Base-by-base conservation (phyloP, 495 filamentous ascomycete genomes). In the Talaromyces borbonicus region DNA sequence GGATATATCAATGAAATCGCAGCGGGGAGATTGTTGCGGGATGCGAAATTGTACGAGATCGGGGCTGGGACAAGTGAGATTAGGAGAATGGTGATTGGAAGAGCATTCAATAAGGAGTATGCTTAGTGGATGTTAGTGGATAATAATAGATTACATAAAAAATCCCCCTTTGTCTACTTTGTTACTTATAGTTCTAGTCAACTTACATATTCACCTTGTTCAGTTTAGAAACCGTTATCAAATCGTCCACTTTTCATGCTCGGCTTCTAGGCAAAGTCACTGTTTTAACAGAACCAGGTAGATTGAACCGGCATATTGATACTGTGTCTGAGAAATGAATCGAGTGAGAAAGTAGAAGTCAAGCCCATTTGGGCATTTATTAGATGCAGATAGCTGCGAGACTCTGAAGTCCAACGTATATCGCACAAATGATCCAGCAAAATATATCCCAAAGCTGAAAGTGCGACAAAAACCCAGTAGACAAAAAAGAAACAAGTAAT, bases 1-100 rank as follows among this genome's bases (percentile, higher is more conserved):
- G 92, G 92, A 4, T 98, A 97, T 61, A 74, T 92, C 52, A 95
- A 96, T 63, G 92, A 98, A 70, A 84, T 97, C 60, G 80, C 88
- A 0, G 90, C 85, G 6, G 90, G 88, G 16, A 69, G 92, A 36
- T 65, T 98, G 46, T 63, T 97, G 47, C 67, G 92, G 42, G 92
- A 98, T 69, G 82, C 83, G 11, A 87, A 87, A 55, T 59, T 98
- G 56, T 98, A 98, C 67, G 93, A 97, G 70, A 97, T 98, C 65
- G 92, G 92, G 1, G 92, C 92, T 11, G 92, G 92, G 9, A 97
- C 92, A 7, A 93, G 87, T 49, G 92, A 98, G 71, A 80, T 98
- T 20, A 67, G 92, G 51, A 76, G 90, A 50, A 90, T 97, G 73
- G 90, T 98, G 5, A 93, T 98, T 58, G 92, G 93, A 22, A 74